A percentile compares a stretch with the other conserved stretches of the same genome.
Evolutionary conservation across 2,329 filamentous ascomycete species (phyloP).

Genomic region (Zasmidium angulare): DNA sequence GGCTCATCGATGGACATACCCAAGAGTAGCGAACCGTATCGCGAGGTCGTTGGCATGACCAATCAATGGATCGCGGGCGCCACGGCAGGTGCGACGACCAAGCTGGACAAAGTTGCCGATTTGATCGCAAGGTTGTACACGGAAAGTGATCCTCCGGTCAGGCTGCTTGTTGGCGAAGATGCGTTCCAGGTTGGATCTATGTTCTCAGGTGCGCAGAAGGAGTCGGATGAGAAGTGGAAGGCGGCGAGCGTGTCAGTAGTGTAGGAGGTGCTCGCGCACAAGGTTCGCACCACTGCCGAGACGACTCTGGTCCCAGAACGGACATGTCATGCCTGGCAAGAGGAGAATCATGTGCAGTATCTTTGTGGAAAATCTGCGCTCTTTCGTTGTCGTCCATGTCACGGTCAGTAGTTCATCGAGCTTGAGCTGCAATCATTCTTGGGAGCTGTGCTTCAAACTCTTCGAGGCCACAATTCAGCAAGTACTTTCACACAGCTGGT

Average conservation of each 20-base stretch:
- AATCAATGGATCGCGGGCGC: background rate
- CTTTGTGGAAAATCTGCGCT: too few species aligned
- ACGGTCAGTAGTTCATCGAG: too few species aligned
- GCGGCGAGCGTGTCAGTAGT: background rate
- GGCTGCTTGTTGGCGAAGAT: slow-evolving; percentile 45
- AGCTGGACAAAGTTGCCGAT: background rate
- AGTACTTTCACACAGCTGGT: too few species aligned
- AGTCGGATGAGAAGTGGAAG: background rate
- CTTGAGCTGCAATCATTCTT: too few species aligned
- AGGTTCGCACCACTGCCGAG: too few species aligned
- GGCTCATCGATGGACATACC: background rate
- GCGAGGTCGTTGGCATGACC: background rate
- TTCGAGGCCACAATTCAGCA: too few species aligned
- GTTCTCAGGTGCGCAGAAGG: background rate
- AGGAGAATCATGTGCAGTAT: too few species aligned
- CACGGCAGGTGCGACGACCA: background rate
- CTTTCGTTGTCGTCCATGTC: too few species aligned
- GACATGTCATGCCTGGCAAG: too few species aligned
- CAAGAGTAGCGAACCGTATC: background rate
- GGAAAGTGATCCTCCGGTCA: slow-evolving; percentile 96
- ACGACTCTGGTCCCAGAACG: too few species aligned
- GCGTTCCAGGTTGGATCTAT: background rate
- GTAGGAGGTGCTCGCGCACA: too few species aligned
- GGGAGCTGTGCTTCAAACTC: too few species aligned
- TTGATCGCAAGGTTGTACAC: slow-evolving; percentile 2